phyloP scores from a whole-genome alignment of 73 alveolate genomes.

The Paramecium tetraurelia region DNA sequence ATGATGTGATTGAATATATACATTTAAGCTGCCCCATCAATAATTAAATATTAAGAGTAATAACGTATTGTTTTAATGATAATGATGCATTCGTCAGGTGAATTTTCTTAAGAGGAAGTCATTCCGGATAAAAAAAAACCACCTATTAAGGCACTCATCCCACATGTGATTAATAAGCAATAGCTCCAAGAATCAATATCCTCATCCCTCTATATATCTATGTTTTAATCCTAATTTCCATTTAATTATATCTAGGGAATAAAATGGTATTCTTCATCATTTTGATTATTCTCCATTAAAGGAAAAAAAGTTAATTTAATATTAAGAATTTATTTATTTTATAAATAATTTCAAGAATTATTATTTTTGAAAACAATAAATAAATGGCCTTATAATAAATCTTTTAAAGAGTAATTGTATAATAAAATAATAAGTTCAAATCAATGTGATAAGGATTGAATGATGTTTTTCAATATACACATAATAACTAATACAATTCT shows the following conservation, averaged over 20 bases:
- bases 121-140: background rate
- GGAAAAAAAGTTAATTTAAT: background rate
- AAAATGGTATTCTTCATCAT: background rate
- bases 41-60: background rate
- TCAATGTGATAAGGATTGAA: no score
- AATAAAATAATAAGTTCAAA: no score
- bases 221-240: background rate
- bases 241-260: background rate
- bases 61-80: background rate
- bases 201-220: background rate
- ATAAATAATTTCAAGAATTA: background rate
- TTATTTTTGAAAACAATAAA: background rate
- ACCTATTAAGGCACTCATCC: background rate
- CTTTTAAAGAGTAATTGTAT: no score
- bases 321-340: background rate
- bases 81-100: background rate
- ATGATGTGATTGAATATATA: background rate
- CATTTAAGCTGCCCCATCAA: background rate
- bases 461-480: no score
- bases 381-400: no score
- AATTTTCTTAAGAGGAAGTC: background rate
- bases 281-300: background rate
- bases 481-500: no score
- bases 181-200: background rate
- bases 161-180: background rate